phyloP scores from a whole-genome alignment of 768 basidiomycete species.

The Kwoniella heveanensis region DNA sequence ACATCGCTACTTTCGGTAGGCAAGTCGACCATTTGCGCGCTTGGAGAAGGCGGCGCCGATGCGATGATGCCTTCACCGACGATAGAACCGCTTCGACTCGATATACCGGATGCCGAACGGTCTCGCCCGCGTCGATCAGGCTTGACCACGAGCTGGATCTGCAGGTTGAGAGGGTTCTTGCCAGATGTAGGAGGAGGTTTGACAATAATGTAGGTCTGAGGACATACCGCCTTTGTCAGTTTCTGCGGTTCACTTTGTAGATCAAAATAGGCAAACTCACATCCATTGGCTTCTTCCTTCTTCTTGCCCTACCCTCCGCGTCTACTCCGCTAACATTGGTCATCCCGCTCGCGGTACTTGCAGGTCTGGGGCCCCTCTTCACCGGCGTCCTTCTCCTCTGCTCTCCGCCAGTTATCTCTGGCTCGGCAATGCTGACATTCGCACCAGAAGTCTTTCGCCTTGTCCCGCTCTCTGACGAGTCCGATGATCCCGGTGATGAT shows the following conservation, averaged over 20 bases:
- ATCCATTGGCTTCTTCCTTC: constrained; percentile 25
- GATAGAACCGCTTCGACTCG: constrained; percentile 11
- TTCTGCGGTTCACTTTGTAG: not conserved
- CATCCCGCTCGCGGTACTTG: constrained; percentile 16
- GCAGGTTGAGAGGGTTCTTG: constrained; percentile 86
- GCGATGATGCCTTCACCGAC: constrained; percentile 7
- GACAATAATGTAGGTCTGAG: constrained; percentile 85
- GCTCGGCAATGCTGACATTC: constrained; percentile 22
- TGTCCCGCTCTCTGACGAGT: constrained; percentile 21
- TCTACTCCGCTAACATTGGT: constrained; percentile 20
- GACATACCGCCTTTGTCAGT: too few species aligned
- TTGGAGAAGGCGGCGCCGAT: constrained; percentile 8
- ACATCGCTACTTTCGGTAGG: constrained; percentile 14
- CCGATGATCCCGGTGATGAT: constrained; percentile 23
- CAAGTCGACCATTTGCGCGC: constrained; percentile 12
- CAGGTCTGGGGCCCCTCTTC: constrained; percentile 12
- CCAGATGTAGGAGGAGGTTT: constrained; percentile 80
- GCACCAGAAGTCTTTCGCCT: constrained; percentile 22
- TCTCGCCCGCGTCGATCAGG: constrained; percentile 22
- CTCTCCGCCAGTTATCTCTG: constrained; percentile 14
- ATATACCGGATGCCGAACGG: constrained; percentile 28
- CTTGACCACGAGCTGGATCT: constrained; percentile 75
- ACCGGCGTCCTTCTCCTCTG: constrained; percentile 8
- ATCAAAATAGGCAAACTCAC: constrained; percentile 12
- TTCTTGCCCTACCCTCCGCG: constrained; percentile 6